These are phyloP conservation scores for Cladosporium sp. DNA, from an alignment of 2,329 filamentous ascomycete genomes.

Conservation along the genomic window DNA sequence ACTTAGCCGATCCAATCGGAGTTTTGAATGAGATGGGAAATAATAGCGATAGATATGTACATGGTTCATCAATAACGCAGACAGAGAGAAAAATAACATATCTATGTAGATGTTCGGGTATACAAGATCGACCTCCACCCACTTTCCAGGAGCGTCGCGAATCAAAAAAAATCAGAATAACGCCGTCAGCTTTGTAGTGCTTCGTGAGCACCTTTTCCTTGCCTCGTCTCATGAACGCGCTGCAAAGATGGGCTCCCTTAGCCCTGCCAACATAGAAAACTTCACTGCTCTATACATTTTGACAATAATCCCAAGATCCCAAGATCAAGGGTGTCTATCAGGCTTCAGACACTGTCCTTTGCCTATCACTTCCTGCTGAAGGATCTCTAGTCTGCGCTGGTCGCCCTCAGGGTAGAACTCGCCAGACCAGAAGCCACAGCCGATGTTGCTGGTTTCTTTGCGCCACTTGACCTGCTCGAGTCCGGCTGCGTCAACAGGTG, in stretches of 20 bases:
- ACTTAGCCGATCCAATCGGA: background rate
- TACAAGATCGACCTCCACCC: conserved; percentile 1
- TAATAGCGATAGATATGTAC: background rate
- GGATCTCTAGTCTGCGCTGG: conserved; percentile 32
- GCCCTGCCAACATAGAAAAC: background rate
- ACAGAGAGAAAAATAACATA: conserved; percentile 2
- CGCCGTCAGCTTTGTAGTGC: background rate
- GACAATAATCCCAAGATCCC: background rate
- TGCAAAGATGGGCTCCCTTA: background rate
- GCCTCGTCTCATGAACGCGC: background rate
- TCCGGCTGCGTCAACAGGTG: conserved; percentile 31
- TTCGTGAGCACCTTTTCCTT: background rate
- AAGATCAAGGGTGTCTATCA: conserved; percentile 18
- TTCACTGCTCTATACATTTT: background rate
- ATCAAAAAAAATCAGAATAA: background rate
- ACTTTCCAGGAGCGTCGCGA: background rate
- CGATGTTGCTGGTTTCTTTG: conserved; percentile 36
- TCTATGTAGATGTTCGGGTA: conserved; percentile 13
- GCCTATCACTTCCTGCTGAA: conserved; percentile 41
- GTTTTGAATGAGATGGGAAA: background rate
- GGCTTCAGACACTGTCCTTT: conserved; percentile 40
- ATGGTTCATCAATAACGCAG: background rate
- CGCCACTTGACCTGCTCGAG: conserved; percentile 26
- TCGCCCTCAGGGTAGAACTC: conserved; percentile 40
- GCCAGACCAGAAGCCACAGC: conserved; percentile 43